Evolutionary conservation across 148 eudicot species (phyloP).

Genomic region (Nepenthes mirabilis): DNA sequence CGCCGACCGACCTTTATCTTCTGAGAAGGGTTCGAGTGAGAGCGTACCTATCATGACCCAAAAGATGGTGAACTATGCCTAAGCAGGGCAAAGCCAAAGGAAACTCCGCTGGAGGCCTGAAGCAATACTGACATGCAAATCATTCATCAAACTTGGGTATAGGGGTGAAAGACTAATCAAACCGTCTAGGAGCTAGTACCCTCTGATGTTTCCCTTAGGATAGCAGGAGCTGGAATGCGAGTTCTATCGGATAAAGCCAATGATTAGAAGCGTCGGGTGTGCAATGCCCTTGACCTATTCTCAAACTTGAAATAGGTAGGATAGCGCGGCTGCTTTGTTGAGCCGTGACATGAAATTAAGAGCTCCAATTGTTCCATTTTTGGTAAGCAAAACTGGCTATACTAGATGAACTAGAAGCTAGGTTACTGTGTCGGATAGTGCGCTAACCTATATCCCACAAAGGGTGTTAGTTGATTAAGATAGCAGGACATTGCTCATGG

Average conservation of each 20-base stretch:
- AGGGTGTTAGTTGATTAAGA: slow-evolving; percentile 6
- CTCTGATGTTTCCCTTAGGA: slow-evolving; percentile 1
- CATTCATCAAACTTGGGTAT: slow-evolving; percentile 3
- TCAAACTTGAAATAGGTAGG: slow-evolving; percentile 1
- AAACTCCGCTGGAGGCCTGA: too few relatives aligned
- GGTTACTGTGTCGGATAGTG: background rate
- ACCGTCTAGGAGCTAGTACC: background rate
- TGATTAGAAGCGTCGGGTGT: background rate
- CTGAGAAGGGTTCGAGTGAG: slow-evolving; percentile 24
- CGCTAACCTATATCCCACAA: slow-evolving; percentile 8
- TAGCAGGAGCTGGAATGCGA: background rate
- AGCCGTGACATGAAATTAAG: background rate
- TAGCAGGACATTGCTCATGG: slow-evolving; percentile 6
- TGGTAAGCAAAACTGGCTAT: background rate
- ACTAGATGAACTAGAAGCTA: background rate
- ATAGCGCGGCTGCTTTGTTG: background rate
- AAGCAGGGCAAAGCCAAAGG: too few relatives aligned
- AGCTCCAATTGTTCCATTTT: slow-evolving; percentile 1
- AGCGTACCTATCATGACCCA: slow-evolving; percentile 13
- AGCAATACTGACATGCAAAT: slow-evolving; percentile 6
- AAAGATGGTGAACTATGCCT: background rate
- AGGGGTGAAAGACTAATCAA: background rate
- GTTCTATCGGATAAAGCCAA: background rate
- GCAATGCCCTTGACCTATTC: background rate
- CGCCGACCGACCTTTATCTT: slow-evolving; percentile 20